phyloP scores from a whole-genome alignment of 23 red algal genomes.

The Agarophyton chilense region DNA sequence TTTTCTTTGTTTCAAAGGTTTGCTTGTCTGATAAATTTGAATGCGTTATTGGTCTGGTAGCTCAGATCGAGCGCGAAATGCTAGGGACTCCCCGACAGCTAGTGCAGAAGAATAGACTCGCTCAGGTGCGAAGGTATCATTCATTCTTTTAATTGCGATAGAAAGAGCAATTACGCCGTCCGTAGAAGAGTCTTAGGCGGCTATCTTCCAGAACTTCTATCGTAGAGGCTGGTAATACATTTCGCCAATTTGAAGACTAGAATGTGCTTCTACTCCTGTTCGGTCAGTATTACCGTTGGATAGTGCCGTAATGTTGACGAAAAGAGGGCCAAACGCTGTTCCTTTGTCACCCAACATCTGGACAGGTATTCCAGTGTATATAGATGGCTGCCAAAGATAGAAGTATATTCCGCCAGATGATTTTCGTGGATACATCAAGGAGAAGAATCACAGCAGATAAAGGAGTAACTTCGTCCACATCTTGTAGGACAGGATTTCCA shows the following conservation, averaged over 20 bases:
- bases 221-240: slow-evolving; percentile 16
- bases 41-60: background rate
- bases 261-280: slow-evolving; percentile 41
- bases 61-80: no score
- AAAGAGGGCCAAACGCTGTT: background rate
- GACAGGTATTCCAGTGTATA: slow-evolving; percentile 5
- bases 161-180: background rate
- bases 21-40: no score
- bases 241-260: background rate
- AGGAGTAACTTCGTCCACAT: background rate
- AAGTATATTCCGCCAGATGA: background rate
- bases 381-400: background rate
- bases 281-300: background rate
- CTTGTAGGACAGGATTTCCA: background rate
- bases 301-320: background rate
- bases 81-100: slow-evolving; percentile 1
- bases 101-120: slow-evolving; percentile 3
- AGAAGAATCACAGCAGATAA: background rate
- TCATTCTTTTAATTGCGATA: slow-evolving; percentile 2
- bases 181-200: background rate
- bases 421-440: background rate
- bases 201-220: background rate
- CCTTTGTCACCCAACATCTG: slow-evolving; percentile 8
- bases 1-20: no score
- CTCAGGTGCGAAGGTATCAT: slow-evolving; percentile 15